A percentile compares a stretch with the other conserved stretches of the same genome.
Conservation (phyloP, 192 early-diverging fungal genomes). For the Coemansia sp. region DNA sequence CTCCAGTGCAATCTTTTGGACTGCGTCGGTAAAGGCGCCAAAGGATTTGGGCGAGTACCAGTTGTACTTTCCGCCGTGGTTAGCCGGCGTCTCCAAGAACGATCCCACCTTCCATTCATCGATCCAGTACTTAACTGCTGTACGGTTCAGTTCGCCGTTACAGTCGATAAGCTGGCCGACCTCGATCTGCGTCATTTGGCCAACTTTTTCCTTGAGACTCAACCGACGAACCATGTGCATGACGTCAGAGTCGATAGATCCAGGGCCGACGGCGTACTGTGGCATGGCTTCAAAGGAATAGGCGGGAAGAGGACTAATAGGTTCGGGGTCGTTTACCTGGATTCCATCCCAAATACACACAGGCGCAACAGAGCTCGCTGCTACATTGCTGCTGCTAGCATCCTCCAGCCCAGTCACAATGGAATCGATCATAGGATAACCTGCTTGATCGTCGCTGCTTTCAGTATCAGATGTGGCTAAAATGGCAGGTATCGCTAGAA, state of each 20-base stretch:
- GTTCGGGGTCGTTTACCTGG: conserved; percentile 23
- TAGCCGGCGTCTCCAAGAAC: conserved; percentile 62
- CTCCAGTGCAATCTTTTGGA: conserved; percentile 60
- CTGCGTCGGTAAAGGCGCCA: conserved; percentile 56
- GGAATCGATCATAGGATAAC: background rate
- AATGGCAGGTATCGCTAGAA: background rate
- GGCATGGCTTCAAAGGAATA: conserved; percentile 17
- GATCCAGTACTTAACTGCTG: conserved; percentile 60
- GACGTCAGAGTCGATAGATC: conserved; percentile 58
- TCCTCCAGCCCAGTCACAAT: background rate
- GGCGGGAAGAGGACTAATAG: conserved; percentile 2
- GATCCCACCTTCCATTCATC: conserved; percentile 64
- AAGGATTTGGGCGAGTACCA: conserved; percentile 58
- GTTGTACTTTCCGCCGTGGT: conserved; percentile 58
- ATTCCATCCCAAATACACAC: conserved; percentile 13
- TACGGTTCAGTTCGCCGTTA: conserved; percentile 59
- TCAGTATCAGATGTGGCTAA: background rate
- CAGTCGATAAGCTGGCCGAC: conserved; percentile 59
- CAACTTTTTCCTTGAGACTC: conserved; percentile 61
- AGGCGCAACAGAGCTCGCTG: background rate
- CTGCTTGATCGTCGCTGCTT: background rate
- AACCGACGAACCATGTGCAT: conserved; percentile 44
- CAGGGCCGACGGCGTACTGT: background rate
- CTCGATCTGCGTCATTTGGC: conserved; percentile 70
- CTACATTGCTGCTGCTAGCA: background rate